These are phyloP conservation scores for Saccharomycopsis amapae DNA, from an alignment of 805 yeast genomes.

Conservation along the genomic window DNA sequence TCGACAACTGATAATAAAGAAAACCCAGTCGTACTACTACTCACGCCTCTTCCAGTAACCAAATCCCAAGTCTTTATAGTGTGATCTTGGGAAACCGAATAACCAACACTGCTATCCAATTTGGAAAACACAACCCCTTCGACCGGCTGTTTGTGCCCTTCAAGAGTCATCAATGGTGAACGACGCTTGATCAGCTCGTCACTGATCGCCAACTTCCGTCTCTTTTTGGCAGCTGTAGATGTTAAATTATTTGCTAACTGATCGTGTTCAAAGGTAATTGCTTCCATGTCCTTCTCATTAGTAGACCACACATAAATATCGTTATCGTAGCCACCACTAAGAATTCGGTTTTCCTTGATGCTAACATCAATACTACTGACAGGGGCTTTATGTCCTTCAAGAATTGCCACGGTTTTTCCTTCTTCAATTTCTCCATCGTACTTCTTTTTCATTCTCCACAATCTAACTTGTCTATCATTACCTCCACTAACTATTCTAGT, in stretches of 20 bases:
- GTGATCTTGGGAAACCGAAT: slow-evolving; percentile 94
- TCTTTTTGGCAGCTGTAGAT: slow-evolving; percentile 79
- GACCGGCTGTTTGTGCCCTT: slow-evolving; percentile 82
- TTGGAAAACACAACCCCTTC: slow-evolving; percentile 74
- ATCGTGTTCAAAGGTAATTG: slow-evolving; percentile 38
- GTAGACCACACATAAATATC: slow-evolving; percentile 87
- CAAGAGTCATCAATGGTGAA: slow-evolving; percentile 71
- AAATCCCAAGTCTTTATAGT: slow-evolving; percentile 95
- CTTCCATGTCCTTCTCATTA: slow-evolving; percentile 72
- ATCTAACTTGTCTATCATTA: slow-evolving; percentile 78
- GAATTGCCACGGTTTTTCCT: slow-evolving; percentile 74
- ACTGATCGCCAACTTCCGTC: slow-evolving; percentile 73
- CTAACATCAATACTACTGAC: slow-evolving; percentile 71
- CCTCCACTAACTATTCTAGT: slow-evolving; percentile 79
- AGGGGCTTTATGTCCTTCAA: slow-evolving; percentile 86
- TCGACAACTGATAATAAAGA: slow-evolving; percentile 72
- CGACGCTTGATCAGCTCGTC: slow-evolving; percentile 73
- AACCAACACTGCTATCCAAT: slow-evolving; percentile 72
- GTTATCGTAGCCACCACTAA: slow-evolving; percentile 81
- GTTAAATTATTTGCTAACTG: slow-evolving; percentile 41
- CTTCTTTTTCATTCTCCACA: slow-evolving; percentile 65
- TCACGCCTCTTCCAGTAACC: slow-evolving; percentile 77
- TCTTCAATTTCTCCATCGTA: slow-evolving; percentile 33
- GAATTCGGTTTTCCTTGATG: slow-evolving; percentile 46
- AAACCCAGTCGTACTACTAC: slow-evolving; percentile 80